These are phyloP conservation scores for Arthroderma uncinatum DNA, from an alignment of 2,329 filamentous ascomycete species.

Conservation along the genomic window DNA sequence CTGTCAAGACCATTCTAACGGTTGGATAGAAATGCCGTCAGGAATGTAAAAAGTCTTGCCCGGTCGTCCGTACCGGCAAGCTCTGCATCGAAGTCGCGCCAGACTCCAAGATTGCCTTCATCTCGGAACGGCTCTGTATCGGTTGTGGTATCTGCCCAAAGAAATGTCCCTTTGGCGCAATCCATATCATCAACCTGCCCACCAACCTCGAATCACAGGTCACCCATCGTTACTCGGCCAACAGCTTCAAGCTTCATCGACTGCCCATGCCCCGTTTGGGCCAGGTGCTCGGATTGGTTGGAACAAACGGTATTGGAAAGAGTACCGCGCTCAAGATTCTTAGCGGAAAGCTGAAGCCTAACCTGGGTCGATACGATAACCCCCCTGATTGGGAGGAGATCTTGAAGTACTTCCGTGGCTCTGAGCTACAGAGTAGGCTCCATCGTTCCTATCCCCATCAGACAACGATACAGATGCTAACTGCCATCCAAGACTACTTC, in stretches of 20 bases:
- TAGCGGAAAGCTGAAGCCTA: conserved; percentile 96
- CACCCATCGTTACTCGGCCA: conserved; percentile 96
- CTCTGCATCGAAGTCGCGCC: conserved; percentile 88
- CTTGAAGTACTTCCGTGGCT: conserved; percentile 94
- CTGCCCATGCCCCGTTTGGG: conserved; percentile 91
- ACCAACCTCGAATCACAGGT: conserved; percentile 98
- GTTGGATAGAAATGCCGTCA: conserved; percentile 76
- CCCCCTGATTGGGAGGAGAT: conserved; percentile 99
- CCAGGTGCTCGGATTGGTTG: conserved; percentile 89
- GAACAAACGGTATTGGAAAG: conserved; percentile 99
- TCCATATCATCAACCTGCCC: conserved; percentile 99
- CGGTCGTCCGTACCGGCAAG: conserved; percentile 94
- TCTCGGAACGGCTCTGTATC: conserved; percentile 90
- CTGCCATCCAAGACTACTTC: conserved; percentile 64
- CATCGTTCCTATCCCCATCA: not conserved
- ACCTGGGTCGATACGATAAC: conserved; percentile 87
- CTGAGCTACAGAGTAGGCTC: conserved; percentile 79
- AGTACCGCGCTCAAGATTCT: conserved; percentile 99
- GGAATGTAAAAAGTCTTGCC: conserved; percentile 98
- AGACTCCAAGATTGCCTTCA: conserved; percentile 90
- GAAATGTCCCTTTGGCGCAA: conserved; percentile 96
- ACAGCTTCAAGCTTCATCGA: conserved; percentile 98
- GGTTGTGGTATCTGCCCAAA: conserved; percentile 99
- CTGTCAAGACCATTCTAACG: not conserved
- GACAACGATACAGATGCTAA: conserved; percentile 17